Percentiles rank a stretch among this genome's conserved stretches.
These are phyloP conservation scores for Thermomucor indicae-seudaticae DNA, from an alignment of 371 early-diverging fungal species.

Conservation along the genomic window DNA sequence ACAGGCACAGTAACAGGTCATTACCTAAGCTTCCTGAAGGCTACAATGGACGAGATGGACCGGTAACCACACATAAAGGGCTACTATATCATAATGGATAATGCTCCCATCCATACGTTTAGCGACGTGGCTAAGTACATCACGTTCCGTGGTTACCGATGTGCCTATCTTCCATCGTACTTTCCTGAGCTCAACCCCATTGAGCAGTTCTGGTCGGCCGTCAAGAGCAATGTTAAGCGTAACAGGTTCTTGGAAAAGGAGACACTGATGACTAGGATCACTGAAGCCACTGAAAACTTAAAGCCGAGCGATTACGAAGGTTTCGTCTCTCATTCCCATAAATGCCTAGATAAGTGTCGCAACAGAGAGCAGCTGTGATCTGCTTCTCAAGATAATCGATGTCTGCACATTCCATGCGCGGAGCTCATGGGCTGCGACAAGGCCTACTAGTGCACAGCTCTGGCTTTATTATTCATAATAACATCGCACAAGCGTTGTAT, in stretches of 20 bases:
- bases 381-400: slow-evolving; percentile 1
- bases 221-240: slow-evolving; percentile 2
- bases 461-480: no score
- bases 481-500: no score
- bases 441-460: no score
- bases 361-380: slow-evolving; percentile 2
- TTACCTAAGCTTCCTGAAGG: slow-evolving; percentile 1
- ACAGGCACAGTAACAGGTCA: slow-evolving; percentile 1
- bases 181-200: slow-evolving; percentile 4
- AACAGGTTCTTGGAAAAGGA: slow-evolving; percentile 3
- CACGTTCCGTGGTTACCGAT: not conserved
- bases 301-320: not conserved
- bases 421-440: not conserved
- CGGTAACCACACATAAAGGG: no score
- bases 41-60: not conserved
- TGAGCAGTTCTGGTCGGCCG: slow-evolving; percentile 5
- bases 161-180: no score
- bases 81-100: not conserved
- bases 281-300: not conserved
- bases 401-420: no score
- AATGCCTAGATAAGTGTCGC: slow-evolving; percentile 1
- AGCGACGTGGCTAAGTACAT: not conserved
- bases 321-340: slow-evolving; percentile 3
- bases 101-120: slow-evolving; percentile 1
- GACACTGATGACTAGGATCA: slow-evolving; percentile 2